A percentile compares a stretch with the other conserved stretches of the same genome.
Evolutionary conservation across 108 stramenopile genomes (phyloP).

Genomic region (Schizochytrium sp.): DNA sequence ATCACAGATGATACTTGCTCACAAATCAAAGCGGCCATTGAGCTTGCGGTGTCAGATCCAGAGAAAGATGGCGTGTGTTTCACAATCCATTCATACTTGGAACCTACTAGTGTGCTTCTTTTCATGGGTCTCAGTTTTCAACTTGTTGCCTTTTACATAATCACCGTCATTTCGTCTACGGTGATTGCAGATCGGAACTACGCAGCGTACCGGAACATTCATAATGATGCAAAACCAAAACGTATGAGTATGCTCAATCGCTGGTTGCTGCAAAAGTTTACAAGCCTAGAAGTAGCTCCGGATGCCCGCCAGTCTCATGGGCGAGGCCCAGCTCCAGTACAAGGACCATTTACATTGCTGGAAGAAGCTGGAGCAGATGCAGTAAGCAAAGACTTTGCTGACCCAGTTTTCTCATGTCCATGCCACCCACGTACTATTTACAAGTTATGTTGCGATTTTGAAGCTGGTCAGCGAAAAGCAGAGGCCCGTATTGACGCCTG

Average conservation of each 20-base stretch:
- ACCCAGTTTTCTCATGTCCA: no score
- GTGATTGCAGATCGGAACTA: constrained; percentile 34
- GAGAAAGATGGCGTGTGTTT: constrained; percentile 5
- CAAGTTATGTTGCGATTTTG: no score
- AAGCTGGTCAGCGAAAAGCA: no score
- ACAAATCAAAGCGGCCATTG: constrained; percentile 17
- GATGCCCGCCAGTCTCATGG: no score
- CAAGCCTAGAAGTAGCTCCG: not conserved
- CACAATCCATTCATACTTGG: not conserved
- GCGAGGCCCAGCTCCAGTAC: no score
- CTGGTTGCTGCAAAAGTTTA: not conserved
- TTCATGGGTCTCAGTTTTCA: constrained; percentile 12
- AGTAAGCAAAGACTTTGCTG: no score
- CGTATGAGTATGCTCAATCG: not conserved
- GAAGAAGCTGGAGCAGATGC: no score
- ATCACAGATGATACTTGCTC: constrained; percentile 44
- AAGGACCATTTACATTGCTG: no score
- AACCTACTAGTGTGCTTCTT: constrained; percentile 24
- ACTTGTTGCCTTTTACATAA: constrained; percentile 2
- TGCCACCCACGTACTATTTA: no score
- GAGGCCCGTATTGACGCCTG: no score
- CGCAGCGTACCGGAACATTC: constrained; percentile 40
- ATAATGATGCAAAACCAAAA: not conserved
- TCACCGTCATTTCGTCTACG: not conserved
- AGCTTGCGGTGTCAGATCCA: constrained; percentile 20